Percentiles rank a stretch among this genome's conserved stretches.
phyloP scores from a whole-genome alignment of 306 rosid genomes.

The Trichosanthes cucumerina region DNA sequence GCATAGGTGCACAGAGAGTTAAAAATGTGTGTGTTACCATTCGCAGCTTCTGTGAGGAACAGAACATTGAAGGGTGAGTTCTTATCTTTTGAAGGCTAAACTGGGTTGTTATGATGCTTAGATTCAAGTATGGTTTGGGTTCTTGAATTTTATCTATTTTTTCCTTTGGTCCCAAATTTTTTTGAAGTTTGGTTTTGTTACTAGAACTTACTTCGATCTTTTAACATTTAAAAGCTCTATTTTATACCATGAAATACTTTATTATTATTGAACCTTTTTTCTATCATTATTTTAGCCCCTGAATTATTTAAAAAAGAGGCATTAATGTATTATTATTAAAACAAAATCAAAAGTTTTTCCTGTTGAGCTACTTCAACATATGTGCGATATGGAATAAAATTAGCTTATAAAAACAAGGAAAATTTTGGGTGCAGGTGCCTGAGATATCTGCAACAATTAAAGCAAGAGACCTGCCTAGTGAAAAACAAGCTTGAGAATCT shows the following conservation, averaged over 20 bases:
- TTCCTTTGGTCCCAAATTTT: background rate
- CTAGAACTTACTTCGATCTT: background rate
- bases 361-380: background rate
- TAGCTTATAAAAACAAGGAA: background rate
- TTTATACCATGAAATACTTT: background rate
- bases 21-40: conserved; percentile 73
- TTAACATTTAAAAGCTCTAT: background rate
- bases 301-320: background rate
- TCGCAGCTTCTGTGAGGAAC: conserved; percentile 79
- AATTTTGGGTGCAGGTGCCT: conserved; percentile 45
- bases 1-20: conserved; percentile 88
- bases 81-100: background rate
- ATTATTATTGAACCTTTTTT: background rate
- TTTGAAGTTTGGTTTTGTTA: background rate
- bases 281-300: background rate
- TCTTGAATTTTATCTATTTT: background rate
- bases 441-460: conserved; percentile 84
- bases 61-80: conserved; percentile 79
- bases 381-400: background rate
- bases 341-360: background rate
- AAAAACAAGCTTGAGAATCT: conserved; percentile 87
- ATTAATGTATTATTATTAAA: background rate
- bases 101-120: background rate
- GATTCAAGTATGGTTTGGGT: background rate
- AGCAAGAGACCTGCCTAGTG: conserved; percentile 67